Percentiles rank a stretch among this genome's conserved stretches.
These are phyloP conservation scores for Tetrahymena thermophila DNA, from an alignment of 73 alveolate genomes.

Conservation along the genomic window DNA sequence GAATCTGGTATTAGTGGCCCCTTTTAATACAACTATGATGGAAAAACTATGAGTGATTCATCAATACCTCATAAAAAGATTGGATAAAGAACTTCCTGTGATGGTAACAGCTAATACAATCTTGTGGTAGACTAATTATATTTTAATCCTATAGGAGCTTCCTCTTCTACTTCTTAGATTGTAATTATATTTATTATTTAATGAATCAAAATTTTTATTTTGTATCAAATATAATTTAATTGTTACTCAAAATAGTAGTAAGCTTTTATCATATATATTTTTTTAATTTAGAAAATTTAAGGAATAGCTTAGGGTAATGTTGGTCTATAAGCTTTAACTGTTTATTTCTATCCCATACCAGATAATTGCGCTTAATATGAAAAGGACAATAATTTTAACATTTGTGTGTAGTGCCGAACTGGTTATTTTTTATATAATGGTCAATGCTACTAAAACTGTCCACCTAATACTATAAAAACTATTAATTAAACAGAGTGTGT, in stretches of 20 bases:
- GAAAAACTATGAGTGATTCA: background rate
- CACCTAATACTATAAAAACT: too few relatives aligned
- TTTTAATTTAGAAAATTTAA: background rate
- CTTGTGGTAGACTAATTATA: background rate
- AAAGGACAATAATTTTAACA: background rate
- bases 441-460: too few relatives aligned
- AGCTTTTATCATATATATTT: background rate
- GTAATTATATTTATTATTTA: background rate
- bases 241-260: background rate
- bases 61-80: background rate
- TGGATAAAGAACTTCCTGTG: background rate
- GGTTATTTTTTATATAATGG: too few relatives aligned
- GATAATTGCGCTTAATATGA: background rate
- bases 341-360: background rate
- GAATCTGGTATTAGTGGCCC: background rate
- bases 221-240: background rate
- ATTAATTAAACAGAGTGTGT: too few relatives aligned
- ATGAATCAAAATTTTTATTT: background rate
- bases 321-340: background rate
- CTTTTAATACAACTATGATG: background rate
- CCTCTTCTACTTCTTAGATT: background rate
- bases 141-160: background rate
- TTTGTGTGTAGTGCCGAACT: too few relatives aligned
- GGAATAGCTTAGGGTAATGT: background rate
- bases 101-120: background rate